Evolutionary conservation across 148 eudicot genomes (phyloP).

Genomic region (Silene latifolia): DNA sequence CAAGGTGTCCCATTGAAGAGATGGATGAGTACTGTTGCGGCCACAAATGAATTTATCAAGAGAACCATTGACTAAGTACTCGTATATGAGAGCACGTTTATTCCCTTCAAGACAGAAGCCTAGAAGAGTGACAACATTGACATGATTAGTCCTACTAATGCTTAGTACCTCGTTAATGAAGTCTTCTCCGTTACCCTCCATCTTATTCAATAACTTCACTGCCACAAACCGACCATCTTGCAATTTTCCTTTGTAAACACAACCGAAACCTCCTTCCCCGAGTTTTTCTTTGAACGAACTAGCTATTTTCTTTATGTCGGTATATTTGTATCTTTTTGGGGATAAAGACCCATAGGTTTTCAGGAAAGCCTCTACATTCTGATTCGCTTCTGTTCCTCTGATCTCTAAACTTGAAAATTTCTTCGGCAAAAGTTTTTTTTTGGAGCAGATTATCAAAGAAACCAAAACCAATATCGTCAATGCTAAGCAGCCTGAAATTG

Average conservation of each 20-base stretch:
- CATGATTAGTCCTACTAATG: slow-evolving; percentile 58
- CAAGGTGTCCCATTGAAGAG: slow-evolving; percentile 6
- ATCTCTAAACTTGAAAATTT: neutral
- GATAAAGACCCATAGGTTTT: slow-evolving; percentile 22
- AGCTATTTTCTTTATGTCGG: slow-evolving; percentile 59
- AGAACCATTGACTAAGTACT: no score
- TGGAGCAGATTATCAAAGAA: neutral
- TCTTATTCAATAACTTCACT: slow-evolving; percentile 43
- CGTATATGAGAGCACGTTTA: slow-evolving; percentile 33
- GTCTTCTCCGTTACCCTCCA: slow-evolving; percentile 19
- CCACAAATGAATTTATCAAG: neutral
- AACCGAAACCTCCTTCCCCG: slow-evolving; percentile 83
- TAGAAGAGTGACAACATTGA: slow-evolving; percentile 49
- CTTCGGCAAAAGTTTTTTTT: neutral
- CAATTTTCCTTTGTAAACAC: slow-evolving; percentile 59
- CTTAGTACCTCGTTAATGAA: slow-evolving; percentile 52
- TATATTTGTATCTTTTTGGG: slow-evolving; percentile 45
- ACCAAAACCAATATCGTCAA: neutral
- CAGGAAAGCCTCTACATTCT: slow-evolving; percentile 24
- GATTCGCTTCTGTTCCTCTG: neutral
- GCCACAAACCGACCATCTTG: slow-evolving; percentile 63
- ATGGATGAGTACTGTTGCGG: neutral
- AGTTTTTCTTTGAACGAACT: slow-evolving; percentile 53
- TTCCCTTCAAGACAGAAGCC: slow-evolving; percentile 56
- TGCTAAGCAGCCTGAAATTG: neutral